These are phyloP conservation scores for Sphagnum magellanicum DNA, from an alignment of 228 moss, liverwort and hornwort genomes.

Conservation along the genomic window DNA sequence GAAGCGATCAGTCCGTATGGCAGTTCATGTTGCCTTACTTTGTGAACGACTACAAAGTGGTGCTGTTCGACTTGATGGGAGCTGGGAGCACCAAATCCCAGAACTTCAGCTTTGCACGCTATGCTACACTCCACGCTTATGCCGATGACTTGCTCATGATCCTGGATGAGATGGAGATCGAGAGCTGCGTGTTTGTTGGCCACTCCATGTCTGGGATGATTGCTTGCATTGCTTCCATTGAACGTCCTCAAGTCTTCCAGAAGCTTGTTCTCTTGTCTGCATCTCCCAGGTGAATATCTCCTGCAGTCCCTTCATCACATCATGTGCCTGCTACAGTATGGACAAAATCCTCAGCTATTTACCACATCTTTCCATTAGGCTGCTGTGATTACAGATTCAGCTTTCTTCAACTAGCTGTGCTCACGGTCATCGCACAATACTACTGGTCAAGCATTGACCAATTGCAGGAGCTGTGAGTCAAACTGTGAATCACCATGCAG, in stretches of 20 bases:
- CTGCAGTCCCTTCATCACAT: not conserved
- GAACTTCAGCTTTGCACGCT: conserved; percentile 51
- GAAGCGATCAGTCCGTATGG: conserved; percentile 62
- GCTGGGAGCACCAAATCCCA: conserved; percentile 55
- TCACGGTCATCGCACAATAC: too few relatives aligned
- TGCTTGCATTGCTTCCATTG: conserved; percentile 45
- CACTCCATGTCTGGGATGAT: conserved; percentile 55
- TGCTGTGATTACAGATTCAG: too few relatives aligned
- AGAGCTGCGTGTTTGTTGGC: conserved; percentile 36
- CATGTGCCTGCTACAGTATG: not conserved
- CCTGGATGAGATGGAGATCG: conserved; percentile 46
- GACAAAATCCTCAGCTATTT: too few relatives aligned
- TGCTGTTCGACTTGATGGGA: conserved; percentile 61
- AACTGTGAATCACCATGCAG: too few relatives aligned
- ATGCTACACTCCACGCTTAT: conserved; percentile 54
- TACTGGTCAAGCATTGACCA: too few relatives aligned
- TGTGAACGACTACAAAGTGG: conserved; percentile 31
- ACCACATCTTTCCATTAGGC: too few relatives aligned
- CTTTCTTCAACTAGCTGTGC: too few relatives aligned
- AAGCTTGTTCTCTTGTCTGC: conserved; percentile 44
- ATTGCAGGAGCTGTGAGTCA: too few relatives aligned
- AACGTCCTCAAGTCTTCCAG: conserved; percentile 37
- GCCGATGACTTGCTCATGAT: conserved; percentile 52
- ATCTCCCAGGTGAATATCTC: conserved; percentile 28
- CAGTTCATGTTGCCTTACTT: conserved; percentile 41